phyloP scores from a whole-genome alignment of 139 green algal species.

The Nannochloris sp. region DNA sequence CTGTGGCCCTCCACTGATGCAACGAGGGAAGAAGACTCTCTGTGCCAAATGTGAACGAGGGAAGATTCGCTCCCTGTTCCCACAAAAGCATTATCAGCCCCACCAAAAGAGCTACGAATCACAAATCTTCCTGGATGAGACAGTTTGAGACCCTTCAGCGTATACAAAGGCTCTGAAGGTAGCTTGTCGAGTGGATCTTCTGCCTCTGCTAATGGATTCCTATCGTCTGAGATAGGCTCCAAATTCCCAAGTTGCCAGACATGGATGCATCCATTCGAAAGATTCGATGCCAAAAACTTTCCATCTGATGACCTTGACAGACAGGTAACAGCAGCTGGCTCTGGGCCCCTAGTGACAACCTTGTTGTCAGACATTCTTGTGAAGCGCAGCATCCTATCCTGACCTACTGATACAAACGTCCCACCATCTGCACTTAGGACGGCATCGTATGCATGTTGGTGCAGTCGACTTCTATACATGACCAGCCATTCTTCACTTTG shows the following conservation, averaged over 20 bases:
- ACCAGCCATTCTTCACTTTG: constrained; percentile 8
- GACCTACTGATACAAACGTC: constrained; percentile 47
- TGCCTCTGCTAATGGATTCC: neutral
- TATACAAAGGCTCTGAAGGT: neutral
- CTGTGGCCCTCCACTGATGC: constrained; percentile 61
- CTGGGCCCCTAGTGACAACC: constrained; percentile 26
- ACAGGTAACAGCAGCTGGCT: constrained; percentile 23
- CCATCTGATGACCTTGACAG: constrained; percentile 48
- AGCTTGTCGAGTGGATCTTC: constrained; percentile 12
- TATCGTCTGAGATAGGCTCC: neutral
- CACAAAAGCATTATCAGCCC: constrained; percentile 61
- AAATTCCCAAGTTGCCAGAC: constrained; percentile 23
- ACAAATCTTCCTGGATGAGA: constrained; percentile 55
- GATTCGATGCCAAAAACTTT: constrained; percentile 48
- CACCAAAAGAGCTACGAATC: constrained; percentile 74
- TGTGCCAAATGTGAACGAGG: constrained; percentile 65
- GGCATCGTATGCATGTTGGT: constrained; percentile 67
- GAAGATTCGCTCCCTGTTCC: constrained; percentile 64
- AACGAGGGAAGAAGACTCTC: constrained; percentile 60
- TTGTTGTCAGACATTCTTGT: constrained; percentile 39
- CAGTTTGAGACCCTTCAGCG: neutral
- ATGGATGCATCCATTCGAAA: constrained; percentile 16
- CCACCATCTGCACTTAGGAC: constrained; percentile 50
- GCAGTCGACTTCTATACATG: constrained; percentile 16
- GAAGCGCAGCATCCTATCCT: constrained; percentile 41